Evolutionary conservation across 257 asterid species (phyloP).

Genomic region (Lycium ferocissimum): DNA sequence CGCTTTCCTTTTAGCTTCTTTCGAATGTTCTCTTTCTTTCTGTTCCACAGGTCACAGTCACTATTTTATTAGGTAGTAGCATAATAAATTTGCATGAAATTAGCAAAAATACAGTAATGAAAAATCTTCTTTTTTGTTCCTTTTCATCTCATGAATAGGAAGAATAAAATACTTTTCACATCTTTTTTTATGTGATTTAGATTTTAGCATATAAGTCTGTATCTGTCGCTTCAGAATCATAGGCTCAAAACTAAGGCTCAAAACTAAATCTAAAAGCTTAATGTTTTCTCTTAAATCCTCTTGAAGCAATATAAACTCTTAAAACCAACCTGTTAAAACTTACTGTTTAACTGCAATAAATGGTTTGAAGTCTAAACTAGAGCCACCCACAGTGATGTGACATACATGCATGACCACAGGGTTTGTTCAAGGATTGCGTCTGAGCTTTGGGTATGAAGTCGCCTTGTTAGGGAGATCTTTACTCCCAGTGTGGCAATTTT

Average conservation of each 20-base stretch:
- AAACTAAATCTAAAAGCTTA: not conserved
- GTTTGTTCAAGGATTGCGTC: too few species aligned
- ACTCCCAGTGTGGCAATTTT: too few species aligned
- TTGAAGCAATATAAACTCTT: not conserved
- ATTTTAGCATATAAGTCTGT: not conserved
- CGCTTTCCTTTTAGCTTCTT: constrained; percentile 52
- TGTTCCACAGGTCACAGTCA: constrained; percentile 33
- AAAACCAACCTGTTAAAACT: not conserved
- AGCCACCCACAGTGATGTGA: not conserved
- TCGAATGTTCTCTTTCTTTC: constrained; percentile 61
- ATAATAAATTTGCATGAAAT: not conserved
- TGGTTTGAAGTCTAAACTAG: not conserved
- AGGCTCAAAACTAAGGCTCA: not conserved
- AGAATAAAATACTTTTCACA: not conserved
- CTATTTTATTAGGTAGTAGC: not conserved
- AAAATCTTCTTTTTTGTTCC: not conserved
- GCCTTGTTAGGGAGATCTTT: too few species aligned
- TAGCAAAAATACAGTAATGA: not conserved
- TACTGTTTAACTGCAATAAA: not conserved
- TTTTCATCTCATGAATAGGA: not conserved
- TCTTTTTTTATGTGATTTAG: not conserved
- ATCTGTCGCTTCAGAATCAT: not conserved
- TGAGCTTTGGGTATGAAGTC: too few species aligned
- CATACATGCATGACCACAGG: not conserved
- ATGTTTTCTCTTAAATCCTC: not conserved